Percentiles rank a stretch among this genome's conserved stretches.
Evolutionary conservation across 192 early-diverging fungal genomes (phyloP).

Genomic region (Linderina pennispora): DNA sequence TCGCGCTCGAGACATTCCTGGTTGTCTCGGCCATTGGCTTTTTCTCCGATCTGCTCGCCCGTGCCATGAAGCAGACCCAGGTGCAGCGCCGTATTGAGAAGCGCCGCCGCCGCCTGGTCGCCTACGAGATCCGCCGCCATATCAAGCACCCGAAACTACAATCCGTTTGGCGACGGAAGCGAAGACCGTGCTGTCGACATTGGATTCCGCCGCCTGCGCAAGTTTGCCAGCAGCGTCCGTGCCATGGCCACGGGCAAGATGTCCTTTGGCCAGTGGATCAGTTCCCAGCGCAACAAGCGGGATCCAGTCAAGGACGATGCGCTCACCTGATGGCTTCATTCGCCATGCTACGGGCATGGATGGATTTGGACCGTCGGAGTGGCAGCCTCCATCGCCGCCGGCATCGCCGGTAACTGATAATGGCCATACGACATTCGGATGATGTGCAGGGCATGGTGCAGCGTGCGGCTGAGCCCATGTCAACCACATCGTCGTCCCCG

Average conservation of each 20-base stretch:
- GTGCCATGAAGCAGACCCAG: constrained; percentile 21
- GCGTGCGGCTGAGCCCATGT: too few relatives aligned
- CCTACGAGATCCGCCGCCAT: constrained; percentile 46
- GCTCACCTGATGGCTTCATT: constrained; percentile 34
- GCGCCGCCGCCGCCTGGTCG: constrained; percentile 30
- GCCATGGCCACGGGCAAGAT: constrained; percentile 13
- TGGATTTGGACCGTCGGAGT: constrained; percentile 21
- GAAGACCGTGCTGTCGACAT: constrained; percentile 23
- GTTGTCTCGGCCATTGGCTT: constrained; percentile 38
- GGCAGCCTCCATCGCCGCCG: constrained; percentile 34
- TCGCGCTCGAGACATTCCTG: constrained; percentile 43
- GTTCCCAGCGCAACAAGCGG: constrained; percentile 5
- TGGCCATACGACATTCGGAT: too few relatives aligned
- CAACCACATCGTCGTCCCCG: too few relatives aligned
- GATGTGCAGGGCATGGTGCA: too few relatives aligned
- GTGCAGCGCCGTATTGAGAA: constrained; percentile 36
- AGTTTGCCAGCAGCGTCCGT: constrained; percentile 4
- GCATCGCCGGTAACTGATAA: background rate
- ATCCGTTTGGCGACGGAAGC: constrained; percentile 32
- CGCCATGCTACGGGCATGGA: constrained; percentile 37
- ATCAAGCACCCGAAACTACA: constrained; percentile 48
- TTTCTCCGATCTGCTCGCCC: constrained; percentile 26
- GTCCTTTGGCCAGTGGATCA: constrained; percentile 5
- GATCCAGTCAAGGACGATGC: constrained; percentile 25
- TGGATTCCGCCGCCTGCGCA: constrained; percentile 21